Percentiles rank a stretch among this genome's conserved stretches.
Conservation (phyloP, 2,329 filamentous ascomycete genomes). For the Colletotrichum cereale region DNA sequence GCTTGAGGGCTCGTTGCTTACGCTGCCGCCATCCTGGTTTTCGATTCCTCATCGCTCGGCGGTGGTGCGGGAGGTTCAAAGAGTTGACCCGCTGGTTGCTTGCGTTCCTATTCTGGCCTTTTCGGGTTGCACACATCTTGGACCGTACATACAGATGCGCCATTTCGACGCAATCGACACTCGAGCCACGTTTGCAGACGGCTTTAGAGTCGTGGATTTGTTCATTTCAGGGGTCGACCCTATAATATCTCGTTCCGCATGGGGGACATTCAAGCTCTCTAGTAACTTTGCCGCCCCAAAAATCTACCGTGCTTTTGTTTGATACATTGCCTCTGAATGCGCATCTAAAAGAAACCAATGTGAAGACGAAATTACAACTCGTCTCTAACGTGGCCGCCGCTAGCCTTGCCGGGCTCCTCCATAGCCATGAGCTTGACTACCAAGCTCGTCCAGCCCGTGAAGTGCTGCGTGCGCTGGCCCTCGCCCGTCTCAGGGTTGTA, state of each 20-base stretch:
- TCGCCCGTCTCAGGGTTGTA: conserved; percentile 93
- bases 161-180: no score
- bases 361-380: conserved; percentile 57
- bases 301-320: conserved; percentile 26
- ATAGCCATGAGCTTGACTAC: conserved; percentile 98
- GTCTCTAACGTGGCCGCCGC: conserved; percentile 52
- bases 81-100: neutral
- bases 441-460: conserved; percentile 98
- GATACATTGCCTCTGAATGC: conserved; percentile 13
- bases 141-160: neutral
- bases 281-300: neutral
- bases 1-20: neutral
- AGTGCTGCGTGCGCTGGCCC: conserved; percentile 97
- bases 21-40: neutral
- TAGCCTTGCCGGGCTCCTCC: conserved; percentile 72
- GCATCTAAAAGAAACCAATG: neutral
- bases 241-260: neutral
- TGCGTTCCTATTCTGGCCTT: neutral
- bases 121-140: neutral
- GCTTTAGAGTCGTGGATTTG: neutral
- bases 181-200: neutral
- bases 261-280: neutral
- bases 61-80: neutral
- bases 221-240: neutral
- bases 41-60: neutral